phyloP scores from a whole-genome alignment of 148 eudicot species.

The Spergularia marina region DNA sequence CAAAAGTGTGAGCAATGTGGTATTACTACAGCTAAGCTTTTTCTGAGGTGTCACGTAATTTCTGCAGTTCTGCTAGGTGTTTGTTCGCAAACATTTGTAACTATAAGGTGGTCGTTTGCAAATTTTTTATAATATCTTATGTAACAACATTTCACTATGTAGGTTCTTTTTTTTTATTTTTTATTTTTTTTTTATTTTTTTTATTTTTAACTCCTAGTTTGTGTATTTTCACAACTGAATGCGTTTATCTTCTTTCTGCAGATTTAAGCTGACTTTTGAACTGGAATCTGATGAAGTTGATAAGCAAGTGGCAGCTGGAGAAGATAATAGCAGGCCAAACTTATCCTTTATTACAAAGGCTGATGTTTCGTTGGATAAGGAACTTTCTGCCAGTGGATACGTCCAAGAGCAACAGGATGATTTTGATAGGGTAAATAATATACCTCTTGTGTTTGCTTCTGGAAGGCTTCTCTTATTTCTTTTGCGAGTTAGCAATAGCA shows the following conservation, averaged over 20 bases:
- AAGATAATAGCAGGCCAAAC: conserved; percentile 52
- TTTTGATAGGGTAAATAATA: conserved; percentile 31
- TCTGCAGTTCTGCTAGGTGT: no score
- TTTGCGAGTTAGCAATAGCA: background rate
- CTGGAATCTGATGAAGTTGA: conserved; percentile 50
- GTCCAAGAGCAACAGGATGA: conserved; percentile 28
- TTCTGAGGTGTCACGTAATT: no score
- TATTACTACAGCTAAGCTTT: no score
- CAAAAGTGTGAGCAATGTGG: no score
- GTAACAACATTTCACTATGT: no score
- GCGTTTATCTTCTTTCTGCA: conserved; percentile 22
- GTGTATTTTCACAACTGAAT: background rate
- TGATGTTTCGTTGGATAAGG: conserved; percentile 25
- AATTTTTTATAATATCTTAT: background rate
- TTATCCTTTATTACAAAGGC: conserved; percentile 60
- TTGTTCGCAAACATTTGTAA: background rate
- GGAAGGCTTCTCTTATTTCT: background rate
- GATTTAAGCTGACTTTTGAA: conserved; percentile 64
- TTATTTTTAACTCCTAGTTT: no score
- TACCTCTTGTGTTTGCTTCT: background rate
- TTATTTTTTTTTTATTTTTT: background rate
- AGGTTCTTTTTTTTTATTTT: background rate
- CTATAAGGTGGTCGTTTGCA: background rate
- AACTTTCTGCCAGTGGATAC: conserved; percentile 41
- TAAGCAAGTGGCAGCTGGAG: conserved; percentile 47